Evolutionary conservation across 208 protist species (phyloP).

Genomic region (Leishmania major): DNA sequence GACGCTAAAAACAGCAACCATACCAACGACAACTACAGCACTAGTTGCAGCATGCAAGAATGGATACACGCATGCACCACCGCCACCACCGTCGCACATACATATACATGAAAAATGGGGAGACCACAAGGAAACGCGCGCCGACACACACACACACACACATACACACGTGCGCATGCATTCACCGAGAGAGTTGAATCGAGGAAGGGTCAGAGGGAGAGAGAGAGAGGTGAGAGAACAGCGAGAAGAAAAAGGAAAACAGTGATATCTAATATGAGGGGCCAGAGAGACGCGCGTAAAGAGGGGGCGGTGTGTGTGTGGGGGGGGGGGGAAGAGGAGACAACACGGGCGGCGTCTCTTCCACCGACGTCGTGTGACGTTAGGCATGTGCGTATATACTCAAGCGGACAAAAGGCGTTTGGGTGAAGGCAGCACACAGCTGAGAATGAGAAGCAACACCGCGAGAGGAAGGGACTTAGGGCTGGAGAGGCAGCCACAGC

Average conservation of each 20-base stretch:
- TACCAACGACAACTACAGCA: neutral
- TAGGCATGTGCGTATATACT: neutral
- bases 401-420: neutral
- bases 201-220: neutral
- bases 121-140: neutral
- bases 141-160: neutral
- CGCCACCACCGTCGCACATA: neutral
- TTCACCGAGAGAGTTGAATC: neutral
- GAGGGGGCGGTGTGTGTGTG: neutral
- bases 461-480: neutral
- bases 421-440: neutral
- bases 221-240: neutral
- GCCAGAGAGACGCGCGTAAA: neutral
- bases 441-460: neutral
- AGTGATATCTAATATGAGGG: neutral
- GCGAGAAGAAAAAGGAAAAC: constrained; percentile 1
- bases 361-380: neutral
- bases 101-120: neutral
- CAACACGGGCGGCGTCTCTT: neutral
- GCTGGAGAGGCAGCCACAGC: neutral
- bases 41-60: neutral
- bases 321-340: neutral
- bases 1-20: neutral
- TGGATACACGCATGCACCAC: neutral
- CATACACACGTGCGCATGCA: neutral